Conservation (phyloP, 169 alveolate genomes). For the Plasmodium yoelii region DNA sequence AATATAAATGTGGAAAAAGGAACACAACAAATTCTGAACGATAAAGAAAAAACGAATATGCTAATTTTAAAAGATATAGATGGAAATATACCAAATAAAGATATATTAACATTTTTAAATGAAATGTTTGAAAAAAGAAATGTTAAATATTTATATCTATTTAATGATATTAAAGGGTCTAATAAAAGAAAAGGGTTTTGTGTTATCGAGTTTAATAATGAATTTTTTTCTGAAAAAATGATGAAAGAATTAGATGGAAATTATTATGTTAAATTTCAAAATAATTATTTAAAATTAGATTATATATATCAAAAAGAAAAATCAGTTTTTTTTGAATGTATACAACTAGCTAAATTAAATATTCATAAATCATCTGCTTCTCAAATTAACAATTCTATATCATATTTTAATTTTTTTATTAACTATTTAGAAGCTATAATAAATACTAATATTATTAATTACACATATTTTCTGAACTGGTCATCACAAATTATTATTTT, state of each 20-base stretch:
- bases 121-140: constrained; percentile 45
- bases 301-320: constrained; percentile 60
- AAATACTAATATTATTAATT: constrained; percentile 14
- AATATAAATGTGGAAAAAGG: constrained; percentile 25
- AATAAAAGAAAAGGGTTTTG: constrained; percentile 60
- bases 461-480: constrained; percentile 49
- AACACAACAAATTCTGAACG: constrained; percentile 8
- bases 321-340: constrained; percentile 45
- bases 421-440: constrained; percentile 41
- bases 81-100: constrained; percentile 45
- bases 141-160: constrained; percentile 47
- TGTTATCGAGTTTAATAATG: constrained; percentile 40
- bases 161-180: constrained; percentile 62
- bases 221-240: constrained; percentile 23
- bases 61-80: constrained; percentile 68
- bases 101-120: constrained; percentile 44
- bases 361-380: constrained; percentile 40
- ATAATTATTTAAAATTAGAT: constrained; percentile 59
- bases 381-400: constrained; percentile 20
- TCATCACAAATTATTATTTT: constrained; percentile 61
- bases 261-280: constrained; percentile 47
- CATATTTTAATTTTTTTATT: constrained; percentile 71
- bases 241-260: constrained; percentile 69
- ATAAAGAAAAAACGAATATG: constrained; percentile 45
- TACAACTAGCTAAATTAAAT: constrained; percentile 43